A percentile compares a stretch with the other conserved stretches of the same genome.
Conservation (phyloP, 257 asterid species). For the Salvia miltiorrhiza region DNA sequence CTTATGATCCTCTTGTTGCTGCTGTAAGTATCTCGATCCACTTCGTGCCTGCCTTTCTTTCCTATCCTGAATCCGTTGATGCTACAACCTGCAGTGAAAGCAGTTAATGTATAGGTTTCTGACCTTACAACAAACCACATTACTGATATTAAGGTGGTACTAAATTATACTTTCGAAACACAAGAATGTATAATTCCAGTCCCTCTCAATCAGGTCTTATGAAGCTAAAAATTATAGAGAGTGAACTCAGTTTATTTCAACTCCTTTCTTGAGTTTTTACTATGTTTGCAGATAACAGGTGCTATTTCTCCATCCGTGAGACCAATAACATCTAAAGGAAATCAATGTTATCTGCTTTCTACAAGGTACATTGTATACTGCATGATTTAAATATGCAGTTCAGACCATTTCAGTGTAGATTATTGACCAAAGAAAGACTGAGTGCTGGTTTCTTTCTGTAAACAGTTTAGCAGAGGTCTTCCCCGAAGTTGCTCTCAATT, state of each 20-base stretch:
- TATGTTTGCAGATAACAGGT: slow-evolving; percentile 53
- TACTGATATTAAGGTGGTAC: background rate
- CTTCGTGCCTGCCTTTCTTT: slow-evolving; percentile 8
- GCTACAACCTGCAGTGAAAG: background rate
- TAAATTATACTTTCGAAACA: background rate
- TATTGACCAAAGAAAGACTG: background rate
- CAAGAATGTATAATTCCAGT: slow-evolving; percentile 1
- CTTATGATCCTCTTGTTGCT: slow-evolving; percentile 72
- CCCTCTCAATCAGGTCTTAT: background rate
- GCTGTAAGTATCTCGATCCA: slow-evolving; percentile 52
- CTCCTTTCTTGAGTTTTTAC: slow-evolving; percentile 15
- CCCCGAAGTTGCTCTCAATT: slow-evolving; percentile 67
- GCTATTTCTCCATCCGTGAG: slow-evolving; percentile 54
- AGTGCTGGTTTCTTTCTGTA: slow-evolving; percentile 21
- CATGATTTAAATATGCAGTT: background rate
- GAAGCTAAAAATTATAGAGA: slow-evolving; percentile 4
- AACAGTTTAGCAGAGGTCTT: slow-evolving; percentile 61
- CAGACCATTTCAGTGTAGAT: background rate
- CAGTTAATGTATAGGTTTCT: background rate
- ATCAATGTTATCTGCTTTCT: slow-evolving; percentile 55
- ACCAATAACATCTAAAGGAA: slow-evolving; percentile 44
- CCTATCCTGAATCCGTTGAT: slow-evolving; percentile 11
- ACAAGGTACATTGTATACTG: slow-evolving; percentile 38
- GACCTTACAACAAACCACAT: background rate
- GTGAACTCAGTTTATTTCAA: slow-evolving; percentile 16